These are phyloP conservation scores for Xylariaceae sp. DNA, from an alignment of 2,329 filamentous ascomycete genomes.

Conservation along the genomic window DNA sequence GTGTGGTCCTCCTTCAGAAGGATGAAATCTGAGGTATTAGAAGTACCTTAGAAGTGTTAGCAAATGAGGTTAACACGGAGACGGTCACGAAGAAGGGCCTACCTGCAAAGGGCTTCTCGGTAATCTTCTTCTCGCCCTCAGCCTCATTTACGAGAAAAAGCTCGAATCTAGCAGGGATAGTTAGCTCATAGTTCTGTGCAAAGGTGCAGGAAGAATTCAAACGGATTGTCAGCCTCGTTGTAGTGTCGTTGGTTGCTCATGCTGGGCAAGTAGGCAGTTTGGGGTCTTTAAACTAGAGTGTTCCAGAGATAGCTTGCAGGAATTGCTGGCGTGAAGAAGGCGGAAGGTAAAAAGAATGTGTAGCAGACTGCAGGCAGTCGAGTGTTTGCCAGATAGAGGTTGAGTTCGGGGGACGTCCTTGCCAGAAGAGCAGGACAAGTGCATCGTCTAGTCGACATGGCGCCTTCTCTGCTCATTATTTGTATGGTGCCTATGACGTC, in stretches of 20 bases:
- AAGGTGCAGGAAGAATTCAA: conserved; percentile 6
- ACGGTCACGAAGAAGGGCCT: conserved; percentile 45
- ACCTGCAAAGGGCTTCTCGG: conserved; percentile 89
- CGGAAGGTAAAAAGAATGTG: neutral
- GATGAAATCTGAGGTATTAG: conserved; percentile 93
- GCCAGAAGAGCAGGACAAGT: neutral
- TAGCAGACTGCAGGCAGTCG: neutral
- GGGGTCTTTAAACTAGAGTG: neutral
- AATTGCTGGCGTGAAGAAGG: too few relatives aligned
- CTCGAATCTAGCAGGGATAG: conserved; percentile 72
- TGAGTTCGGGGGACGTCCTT: neutral
- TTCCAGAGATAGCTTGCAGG: neutral
- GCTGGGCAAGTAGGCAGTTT: conserved; percentile 9
- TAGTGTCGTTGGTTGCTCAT: conserved; percentile 26
- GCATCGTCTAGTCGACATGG: neutral
- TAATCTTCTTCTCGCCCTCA: conserved; percentile 92
- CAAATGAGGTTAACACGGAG: neutral
- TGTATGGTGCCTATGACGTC: too few relatives aligned
- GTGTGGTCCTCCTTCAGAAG: conserved; percentile 98
- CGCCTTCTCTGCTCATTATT: neutral
- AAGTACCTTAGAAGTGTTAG: conserved; percentile 68
- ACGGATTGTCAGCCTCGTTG: conserved; percentile 25
- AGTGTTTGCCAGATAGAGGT: neutral
- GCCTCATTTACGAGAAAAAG: conserved; percentile 76
- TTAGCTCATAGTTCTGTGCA: conserved; percentile 30